A percentile compares a stretch with the other conserved stretches of the same genome.
Evolutionary conservation across 208 protist genomes (phyloP).

Genomic region (Crithidia mellificae): DNA sequence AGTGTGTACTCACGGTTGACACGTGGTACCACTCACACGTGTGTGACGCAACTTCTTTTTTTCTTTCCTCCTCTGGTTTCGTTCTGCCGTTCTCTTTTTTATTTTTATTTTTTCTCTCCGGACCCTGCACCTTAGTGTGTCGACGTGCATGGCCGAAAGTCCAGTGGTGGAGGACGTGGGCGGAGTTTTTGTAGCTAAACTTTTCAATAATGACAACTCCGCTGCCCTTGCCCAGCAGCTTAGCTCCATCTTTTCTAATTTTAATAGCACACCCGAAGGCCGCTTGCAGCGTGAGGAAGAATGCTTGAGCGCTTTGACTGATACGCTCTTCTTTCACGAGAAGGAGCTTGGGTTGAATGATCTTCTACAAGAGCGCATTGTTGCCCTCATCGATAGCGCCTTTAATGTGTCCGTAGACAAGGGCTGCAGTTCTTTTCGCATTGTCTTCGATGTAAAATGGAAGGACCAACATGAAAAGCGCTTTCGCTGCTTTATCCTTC

Average conservation of each 20-base stretch:
- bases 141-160: constrained; percentile 25
- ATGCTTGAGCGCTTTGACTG: constrained; percentile 68
- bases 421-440: constrained; percentile 69
- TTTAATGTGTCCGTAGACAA: constrained; percentile 65
- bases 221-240: constrained; percentile 73
- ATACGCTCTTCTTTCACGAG: constrained; percentile 74
- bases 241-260: constrained; percentile 71
- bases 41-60: too few species aligned
- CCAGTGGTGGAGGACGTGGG: constrained; percentile 15
- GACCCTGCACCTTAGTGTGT: too few species aligned
- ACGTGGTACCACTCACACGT: too few species aligned
- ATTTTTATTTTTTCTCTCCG: too few species aligned
- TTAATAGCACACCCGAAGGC: constrained; percentile 57
- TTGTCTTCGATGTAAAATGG: constrained; percentile 80
- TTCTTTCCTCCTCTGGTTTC: too few species aligned
- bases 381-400: constrained; percentile 59
- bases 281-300: constrained; percentile 65
- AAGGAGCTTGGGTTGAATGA: constrained; percentile 59
- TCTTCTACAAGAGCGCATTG: constrained; percentile 56
- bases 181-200: constrained; percentile 9
- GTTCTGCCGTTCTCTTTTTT: too few species aligned
- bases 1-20: too few species aligned
- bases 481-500: constrained; percentile 54
- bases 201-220: constrained; percentile 49
- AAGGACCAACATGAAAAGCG: constrained; percentile 83